Conservation (phyloP, 1,139 yeast species). For the Keqinozyma sinolaborantium region DNA sequence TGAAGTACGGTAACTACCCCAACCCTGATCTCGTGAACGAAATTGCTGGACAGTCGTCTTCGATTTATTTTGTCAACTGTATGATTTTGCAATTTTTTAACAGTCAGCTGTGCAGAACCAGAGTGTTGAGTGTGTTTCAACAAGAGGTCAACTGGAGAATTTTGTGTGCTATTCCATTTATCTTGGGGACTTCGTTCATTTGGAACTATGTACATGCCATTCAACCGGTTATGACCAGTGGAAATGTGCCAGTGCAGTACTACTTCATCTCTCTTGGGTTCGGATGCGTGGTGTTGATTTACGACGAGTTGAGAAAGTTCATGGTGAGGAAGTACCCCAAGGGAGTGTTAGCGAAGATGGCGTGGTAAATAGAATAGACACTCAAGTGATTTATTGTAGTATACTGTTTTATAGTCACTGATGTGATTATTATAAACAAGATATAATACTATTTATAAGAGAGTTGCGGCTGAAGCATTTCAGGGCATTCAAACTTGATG, state of each 20-base stretch:
- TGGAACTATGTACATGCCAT: slow-evolving; percentile 45
- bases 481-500: not conserved
- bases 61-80: slow-evolving; percentile 48
- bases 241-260: slow-evolving; percentile 44
- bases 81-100: slow-evolving; percentile 51
- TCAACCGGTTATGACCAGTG: slow-evolving; percentile 34
- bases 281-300: slow-evolving; percentile 33
- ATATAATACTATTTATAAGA: not conserved
- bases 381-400: too few relatives aligned
- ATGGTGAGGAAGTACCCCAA: slow-evolving; percentile 34
- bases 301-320: slow-evolving; percentile 44
- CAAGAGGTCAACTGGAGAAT: slow-evolving; percentile 22
- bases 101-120: slow-evolving; percentile 43
- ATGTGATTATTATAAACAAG: not conserved
- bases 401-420: too few relatives aligned
- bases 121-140: slow-evolving; percentile 42
- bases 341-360: slow-evolving; percentile 33
- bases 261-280: slow-evolving; percentile 47
- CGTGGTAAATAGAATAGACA: too few relatives aligned
- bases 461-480: not conserved
- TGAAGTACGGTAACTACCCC: slow-evolving; percentile 36
- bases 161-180: slow-evolving; percentile 34
- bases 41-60: slow-evolving; percentile 33
- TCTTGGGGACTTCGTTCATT: slow-evolving; percentile 40
- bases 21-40: slow-evolving; percentile 19